These are phyloP conservation scores for Symbiodinium natans DNA, from an alignment of 73 alveolate species.

Conservation along the genomic window DNA sequence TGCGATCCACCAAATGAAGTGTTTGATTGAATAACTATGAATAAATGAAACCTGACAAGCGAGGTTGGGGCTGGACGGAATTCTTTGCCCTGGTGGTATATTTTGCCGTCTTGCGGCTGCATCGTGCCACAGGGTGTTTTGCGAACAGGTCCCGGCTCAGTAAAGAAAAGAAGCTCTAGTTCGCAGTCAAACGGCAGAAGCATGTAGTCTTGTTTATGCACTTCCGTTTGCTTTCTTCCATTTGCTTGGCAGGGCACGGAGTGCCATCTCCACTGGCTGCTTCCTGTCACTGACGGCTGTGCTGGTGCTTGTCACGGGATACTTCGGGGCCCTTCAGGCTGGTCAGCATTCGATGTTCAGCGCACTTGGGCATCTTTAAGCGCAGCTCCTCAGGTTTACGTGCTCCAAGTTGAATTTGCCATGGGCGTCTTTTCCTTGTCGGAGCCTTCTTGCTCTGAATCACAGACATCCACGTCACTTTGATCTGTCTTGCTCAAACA, in stretches of 20 bases:
- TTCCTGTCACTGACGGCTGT: slow-evolving; percentile 53
- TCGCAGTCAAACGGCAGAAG: neutral
- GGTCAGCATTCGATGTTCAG: neutral
- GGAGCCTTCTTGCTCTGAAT: neutral
- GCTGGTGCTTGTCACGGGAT: slow-evolving; percentile 40
- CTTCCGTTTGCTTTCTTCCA: neutral
- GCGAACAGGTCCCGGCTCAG: slow-evolving; percentile 31
- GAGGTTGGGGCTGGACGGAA: slow-evolving; percentile 75
- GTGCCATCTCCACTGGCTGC: slow-evolving; percentile 27
- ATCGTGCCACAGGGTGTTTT: slow-evolving; percentile 32
- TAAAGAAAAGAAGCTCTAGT: neutral
- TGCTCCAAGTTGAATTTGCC: slow-evolving; percentile 54
- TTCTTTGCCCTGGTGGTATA: neutral
- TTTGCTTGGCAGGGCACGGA: slow-evolving; percentile 30
- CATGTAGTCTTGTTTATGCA: neutral
- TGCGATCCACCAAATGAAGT: too few species aligned
- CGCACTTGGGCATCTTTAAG: neutral
- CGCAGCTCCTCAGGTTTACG: slow-evolving; percentile 34
- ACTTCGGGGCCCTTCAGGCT: slow-evolving; percentile 53
- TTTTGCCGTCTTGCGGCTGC: neutral
- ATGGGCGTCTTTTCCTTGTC: slow-evolving; percentile 67
- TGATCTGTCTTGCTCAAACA: neutral
- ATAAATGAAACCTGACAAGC: neutral
- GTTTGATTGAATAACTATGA: too few species aligned
- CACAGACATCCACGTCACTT: neutral